A percentile compares a stretch with the other conserved stretches of the same genome.
Conservation (phyloP, 371 early-diverging fungal genomes). For the Mortierella sp. region DNA sequence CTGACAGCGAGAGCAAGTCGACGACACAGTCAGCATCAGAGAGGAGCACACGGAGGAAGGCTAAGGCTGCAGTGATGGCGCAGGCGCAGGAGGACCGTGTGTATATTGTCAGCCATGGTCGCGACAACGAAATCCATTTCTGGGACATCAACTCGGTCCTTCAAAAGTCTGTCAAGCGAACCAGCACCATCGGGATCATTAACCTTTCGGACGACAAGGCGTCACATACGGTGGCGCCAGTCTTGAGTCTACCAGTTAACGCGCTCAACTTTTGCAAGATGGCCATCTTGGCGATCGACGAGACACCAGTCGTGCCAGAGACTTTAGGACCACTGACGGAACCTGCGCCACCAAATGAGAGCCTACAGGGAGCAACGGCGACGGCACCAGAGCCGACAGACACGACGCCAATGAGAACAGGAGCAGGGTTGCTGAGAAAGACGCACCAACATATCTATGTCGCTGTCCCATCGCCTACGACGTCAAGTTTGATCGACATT, state of each 20-base stretch:
- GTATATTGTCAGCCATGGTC: conserved; percentile 51
- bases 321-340: neutral
- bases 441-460: conserved; percentile 41
- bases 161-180: conserved; percentile 2
- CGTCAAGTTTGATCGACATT: conserved; percentile 35
- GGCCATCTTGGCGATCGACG: conserved; percentile 30
- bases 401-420: neutral
- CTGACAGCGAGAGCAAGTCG: neutral
- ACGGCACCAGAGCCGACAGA: neutral
- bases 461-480: conserved; percentile 49
- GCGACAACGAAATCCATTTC: conserved; percentile 53
- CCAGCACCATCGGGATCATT: neutral
- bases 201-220: neutral
- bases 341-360: neutral
- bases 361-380: neutral
- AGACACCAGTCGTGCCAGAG: neutral
- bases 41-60: neutral
- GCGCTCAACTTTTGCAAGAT: conserved; percentile 58
- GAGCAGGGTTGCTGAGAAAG: conserved; percentile 9
- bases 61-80: neutral
- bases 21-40: neutral
- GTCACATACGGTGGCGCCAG: neutral
- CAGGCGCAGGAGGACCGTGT: neutral
- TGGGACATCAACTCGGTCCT: conserved; percentile 48
- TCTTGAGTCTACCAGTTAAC: conserved; percentile 54